Evolutionary conservation across 257 asterid species (phyloP).

Genomic region (Forsythia viridissima): DNA sequence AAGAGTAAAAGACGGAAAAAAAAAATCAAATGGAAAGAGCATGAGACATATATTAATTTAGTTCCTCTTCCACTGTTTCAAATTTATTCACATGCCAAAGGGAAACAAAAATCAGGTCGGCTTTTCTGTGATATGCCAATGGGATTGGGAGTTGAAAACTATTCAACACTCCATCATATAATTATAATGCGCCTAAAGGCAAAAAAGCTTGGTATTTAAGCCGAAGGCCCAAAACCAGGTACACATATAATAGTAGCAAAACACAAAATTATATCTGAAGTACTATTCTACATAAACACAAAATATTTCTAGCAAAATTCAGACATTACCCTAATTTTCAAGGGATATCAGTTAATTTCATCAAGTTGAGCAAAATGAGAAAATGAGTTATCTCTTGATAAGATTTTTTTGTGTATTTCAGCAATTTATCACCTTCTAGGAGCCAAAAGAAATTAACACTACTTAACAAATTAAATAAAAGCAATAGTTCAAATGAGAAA

Average conservation of each 20-base stretch:
- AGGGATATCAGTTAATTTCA: neutral
- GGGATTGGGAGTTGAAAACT: neutral
- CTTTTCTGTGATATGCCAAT: neutral
- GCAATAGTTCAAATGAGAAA: no score
- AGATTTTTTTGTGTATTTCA: no score
- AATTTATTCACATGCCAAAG: neutral
- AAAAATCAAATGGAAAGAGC: slow-evolving; percentile 1
- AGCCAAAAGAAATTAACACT: no score
- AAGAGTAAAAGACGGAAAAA: neutral
- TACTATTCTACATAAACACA: neutral
- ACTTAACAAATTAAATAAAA: no score
- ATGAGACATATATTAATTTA: neutral
- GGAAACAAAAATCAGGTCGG: slow-evolving; percentile 1
- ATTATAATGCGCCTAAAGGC: neutral
- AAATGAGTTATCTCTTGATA: no score
- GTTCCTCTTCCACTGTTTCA: neutral
- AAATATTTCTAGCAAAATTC: neutral
- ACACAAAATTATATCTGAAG: neutral
- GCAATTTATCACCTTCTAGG: no score
- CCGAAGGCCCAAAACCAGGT: neutral
- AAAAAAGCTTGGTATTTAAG: neutral
- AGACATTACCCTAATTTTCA: neutral
- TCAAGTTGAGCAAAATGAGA: neutral
- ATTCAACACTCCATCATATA: neutral
- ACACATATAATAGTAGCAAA: neutral